Conservation (phyloP, 2,329 filamentous ascomycete species). For the Penicillium fuscoglaucum region DNA sequence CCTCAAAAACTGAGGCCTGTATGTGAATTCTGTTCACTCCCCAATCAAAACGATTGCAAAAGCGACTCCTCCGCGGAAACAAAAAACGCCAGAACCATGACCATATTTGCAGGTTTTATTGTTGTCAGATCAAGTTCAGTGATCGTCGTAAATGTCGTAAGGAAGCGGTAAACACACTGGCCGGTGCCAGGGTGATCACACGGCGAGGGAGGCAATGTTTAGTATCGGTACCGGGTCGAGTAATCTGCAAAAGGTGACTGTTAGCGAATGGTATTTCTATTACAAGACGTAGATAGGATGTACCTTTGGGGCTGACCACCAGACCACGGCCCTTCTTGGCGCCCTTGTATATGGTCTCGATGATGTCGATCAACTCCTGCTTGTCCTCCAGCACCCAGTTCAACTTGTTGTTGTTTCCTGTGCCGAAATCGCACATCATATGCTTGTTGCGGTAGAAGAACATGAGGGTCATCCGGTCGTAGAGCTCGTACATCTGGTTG, state of each 20-base stretch:
- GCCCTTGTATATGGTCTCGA: constrained; percentile 97
- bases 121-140: constrained; percentile 7
- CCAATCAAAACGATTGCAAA: not conserved
- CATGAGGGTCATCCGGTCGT: constrained; percentile 88
- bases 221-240: constrained; percentile 70
- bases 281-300: constrained; percentile 19
- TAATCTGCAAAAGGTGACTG: constrained; percentile 48
- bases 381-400: constrained; percentile 98
- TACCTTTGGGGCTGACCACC: constrained; percentile 90
- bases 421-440: constrained; percentile 90
- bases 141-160: constrained; percentile 23
- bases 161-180: constrained; percentile 1
- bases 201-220: constrained; percentile 3
- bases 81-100: constrained; percentile 9
- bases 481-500: constrained; percentile 92
- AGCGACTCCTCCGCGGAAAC: not conserved
- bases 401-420: constrained; percentile 97
- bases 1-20: not conserved
- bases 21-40: not conserved
- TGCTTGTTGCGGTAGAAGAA: constrained; percentile 77
- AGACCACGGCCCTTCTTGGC: constrained; percentile 97
- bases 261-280: constrained; percentile 1
- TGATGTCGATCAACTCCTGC: constrained; percentile 96
- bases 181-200: constrained; percentile 3
- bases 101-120: constrained; percentile 4